Evolutionary conservation across 1,139 yeast species (phyloP).

Genomic region (Zygosaccharomyces pseudobailii): DNA sequence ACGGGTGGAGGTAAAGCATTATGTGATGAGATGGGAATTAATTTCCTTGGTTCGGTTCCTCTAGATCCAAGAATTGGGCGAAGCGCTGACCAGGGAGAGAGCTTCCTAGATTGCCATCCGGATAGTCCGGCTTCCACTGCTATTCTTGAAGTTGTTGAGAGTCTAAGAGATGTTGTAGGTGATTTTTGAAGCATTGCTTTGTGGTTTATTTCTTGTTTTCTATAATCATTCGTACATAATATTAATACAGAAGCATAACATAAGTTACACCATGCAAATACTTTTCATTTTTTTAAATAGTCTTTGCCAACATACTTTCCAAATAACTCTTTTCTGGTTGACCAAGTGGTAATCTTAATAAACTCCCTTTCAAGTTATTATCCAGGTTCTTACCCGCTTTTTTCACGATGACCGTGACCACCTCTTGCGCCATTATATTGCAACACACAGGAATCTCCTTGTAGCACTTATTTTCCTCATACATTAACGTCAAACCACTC

Average conservation of each 20-base stretch:
- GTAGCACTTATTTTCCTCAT: slow-evolving; percentile 16
- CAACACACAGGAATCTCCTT: slow-evolving; percentile 28
- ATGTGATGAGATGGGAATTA: slow-evolving; percentile 71
- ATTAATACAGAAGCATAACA: slow-evolving; percentile 1
- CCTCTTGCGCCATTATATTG: slow-evolving; percentile 25
- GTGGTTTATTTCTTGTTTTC: not conserved
- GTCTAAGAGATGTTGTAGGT: slow-evolving; percentile 36
- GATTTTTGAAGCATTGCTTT: slow-evolving; percentile 13
- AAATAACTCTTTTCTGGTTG: slow-evolving; percentile 24
- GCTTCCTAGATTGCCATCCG: slow-evolving; percentile 76
- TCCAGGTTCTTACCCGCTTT: slow-evolving; percentile 2
- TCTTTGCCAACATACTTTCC: slow-evolving; percentile 5
- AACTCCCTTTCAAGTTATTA: slow-evolving; percentile 9
- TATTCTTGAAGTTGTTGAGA: slow-evolving; percentile 74
- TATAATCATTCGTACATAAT: slow-evolving; percentile 1
- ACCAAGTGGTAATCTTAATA: slow-evolving; percentile 24
- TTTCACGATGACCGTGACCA: slow-evolving; percentile 12
- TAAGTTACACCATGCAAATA: not conserved
- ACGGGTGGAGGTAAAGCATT: slow-evolving; percentile 92
- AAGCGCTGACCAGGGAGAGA: slow-evolving; percentile 84
- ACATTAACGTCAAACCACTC: slow-evolving; percentile 41
- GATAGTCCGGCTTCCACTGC: slow-evolving; percentile 94
- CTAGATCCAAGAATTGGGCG: slow-evolving; percentile 91
- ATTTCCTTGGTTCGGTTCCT: slow-evolving; percentile 88
- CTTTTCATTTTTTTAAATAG: not conserved